phyloP scores from a whole-genome alignment of 768 basidiomycete genomes.

The Leccinum olivaceopallidum region DNA sequence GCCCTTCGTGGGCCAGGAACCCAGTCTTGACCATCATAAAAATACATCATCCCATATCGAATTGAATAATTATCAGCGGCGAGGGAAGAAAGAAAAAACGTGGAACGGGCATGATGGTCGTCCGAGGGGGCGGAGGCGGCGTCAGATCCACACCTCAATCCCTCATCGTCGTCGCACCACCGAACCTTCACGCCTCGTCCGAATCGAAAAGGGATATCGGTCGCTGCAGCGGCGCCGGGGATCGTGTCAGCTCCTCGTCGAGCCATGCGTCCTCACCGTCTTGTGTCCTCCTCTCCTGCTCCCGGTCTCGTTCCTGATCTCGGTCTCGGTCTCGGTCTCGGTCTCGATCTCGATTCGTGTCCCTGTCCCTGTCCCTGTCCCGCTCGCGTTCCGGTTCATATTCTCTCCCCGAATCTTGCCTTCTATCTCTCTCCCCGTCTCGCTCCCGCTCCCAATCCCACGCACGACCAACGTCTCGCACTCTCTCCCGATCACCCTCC shows the following conservation, averaged over 20 bases:
- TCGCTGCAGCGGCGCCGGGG: slow-evolving; percentile 31
- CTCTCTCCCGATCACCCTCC: neutral
- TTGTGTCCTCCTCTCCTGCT: neutral
- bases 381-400: neutral
- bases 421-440: neutral
- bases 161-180: neutral
- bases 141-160: neutral
- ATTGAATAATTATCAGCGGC: neutral
- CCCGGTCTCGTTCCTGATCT: neutral
- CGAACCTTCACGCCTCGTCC: slow-evolving; percentile 14
- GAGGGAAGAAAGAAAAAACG: neutral
- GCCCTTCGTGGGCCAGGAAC: neutral
- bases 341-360: neutral
- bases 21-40: neutral
- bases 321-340: neutral
- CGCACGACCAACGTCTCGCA: neutral
- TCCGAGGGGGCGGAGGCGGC: neutral
- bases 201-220: slow-evolving; percentile 36
- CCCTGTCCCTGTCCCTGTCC: neutral
- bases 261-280: slow-evolving; percentile 4
- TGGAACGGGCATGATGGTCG: neutral
- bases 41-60: slow-evolving; percentile 8
- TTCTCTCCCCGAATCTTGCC: neutral
- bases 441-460: slow-evolving; percentile 3
- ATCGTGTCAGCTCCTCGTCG: slow-evolving; percentile 18